Evolutionary conservation across 2,329 filamentous ascomycete genomes (phyloP).

Genomic region (Teratosphaeria destructans): DNA sequence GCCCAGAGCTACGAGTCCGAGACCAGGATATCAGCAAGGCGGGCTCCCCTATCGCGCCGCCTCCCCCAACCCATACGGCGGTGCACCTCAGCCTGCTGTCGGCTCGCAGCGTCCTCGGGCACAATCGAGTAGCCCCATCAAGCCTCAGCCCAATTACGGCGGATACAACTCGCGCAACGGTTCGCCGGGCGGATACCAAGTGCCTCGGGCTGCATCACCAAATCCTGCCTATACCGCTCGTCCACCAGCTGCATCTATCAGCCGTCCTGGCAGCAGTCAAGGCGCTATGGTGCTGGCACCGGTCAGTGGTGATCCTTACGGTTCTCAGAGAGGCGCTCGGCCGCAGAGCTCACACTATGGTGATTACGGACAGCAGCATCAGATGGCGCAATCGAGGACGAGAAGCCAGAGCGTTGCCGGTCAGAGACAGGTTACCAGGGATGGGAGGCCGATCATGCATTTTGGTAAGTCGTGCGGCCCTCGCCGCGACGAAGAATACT

Average conservation of each 20-base stretch:
- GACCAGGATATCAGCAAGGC: conserved; percentile 37
- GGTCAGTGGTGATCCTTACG: conserved; percentile 28
- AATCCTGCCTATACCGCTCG: conserved; percentile 27
- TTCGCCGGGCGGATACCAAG: conserved; percentile 28
- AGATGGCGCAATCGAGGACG: conserved; percentile 33
- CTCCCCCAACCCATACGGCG: conserved; percentile 55
- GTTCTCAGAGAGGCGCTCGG: conserved; percentile 29
- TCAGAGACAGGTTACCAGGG: conserved; percentile 75
- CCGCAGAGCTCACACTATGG: conserved; percentile 37
- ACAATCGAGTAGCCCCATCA: conserved; percentile 32
- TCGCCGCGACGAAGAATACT: neutral
- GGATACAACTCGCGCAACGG: conserved; percentile 28
- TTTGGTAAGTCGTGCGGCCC: conserved; percentile 60
- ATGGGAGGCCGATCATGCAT: conserved; percentile 80
- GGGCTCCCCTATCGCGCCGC: conserved; percentile 29
- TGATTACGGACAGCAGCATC: conserved; percentile 21
- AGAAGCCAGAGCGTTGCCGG: conserved; percentile 76
- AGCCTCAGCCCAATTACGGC: conserved; percentile 25
- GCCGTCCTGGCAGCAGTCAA: conserved; percentile 25
- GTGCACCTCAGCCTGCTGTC: conserved; percentile 14
- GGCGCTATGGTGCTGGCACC: conserved; percentile 34
- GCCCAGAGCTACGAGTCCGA: conserved; percentile 46
- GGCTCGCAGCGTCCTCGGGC: conserved; percentile 21
- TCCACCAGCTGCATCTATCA: conserved; percentile 20
- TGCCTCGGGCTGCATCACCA: conserved; percentile 29